phyloP scores from a whole-genome alignment of 768 basidiomycete genomes.

The Suillus bovinus region DNA sequence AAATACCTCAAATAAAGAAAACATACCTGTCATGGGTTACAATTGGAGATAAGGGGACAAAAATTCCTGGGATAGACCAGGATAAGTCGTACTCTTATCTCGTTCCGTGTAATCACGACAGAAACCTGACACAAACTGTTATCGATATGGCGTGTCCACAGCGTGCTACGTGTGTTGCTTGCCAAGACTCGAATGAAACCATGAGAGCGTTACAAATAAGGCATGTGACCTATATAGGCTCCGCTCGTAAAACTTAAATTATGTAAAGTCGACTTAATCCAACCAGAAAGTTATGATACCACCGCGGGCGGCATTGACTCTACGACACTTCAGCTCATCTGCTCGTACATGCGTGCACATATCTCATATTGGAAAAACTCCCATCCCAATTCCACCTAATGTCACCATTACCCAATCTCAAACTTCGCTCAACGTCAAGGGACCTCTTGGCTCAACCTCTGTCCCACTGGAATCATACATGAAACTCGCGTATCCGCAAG shows the following conservation, averaged over 20 bases:
- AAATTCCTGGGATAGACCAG: background rate
- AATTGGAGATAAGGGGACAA: background rate
- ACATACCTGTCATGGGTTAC: background rate
- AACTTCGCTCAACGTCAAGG: constrained; percentile 51
- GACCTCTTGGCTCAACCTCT: constrained; percentile 53
- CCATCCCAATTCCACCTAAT: constrained; percentile 54
- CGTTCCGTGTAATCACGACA: background rate
- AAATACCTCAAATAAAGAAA: too few relatives aligned
- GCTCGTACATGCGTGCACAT: constrained; percentile 46
- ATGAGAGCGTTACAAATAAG: too few relatives aligned
- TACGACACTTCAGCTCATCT: constrained; percentile 51
- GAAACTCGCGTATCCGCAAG: constrained; percentile 35
- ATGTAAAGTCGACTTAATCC: background rate
- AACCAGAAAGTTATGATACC: constrained; percentile 14
- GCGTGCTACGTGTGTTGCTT: background rate
- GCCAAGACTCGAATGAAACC: too few relatives aligned
- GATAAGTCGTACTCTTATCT: background rate
- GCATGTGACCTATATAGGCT: background rate
- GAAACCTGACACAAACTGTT: too few relatives aligned
- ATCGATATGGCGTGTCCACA: background rate
- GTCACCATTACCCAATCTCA: constrained; percentile 40
- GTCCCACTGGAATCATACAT: constrained; percentile 52
- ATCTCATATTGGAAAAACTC: constrained; percentile 63
- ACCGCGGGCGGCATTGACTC: constrained; percentile 15
- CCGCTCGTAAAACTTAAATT: background rate